Base-by-base conservation (phyloP, 2,329 filamentous ascomycete genomes). In the Claviceps monticola region DNA sequence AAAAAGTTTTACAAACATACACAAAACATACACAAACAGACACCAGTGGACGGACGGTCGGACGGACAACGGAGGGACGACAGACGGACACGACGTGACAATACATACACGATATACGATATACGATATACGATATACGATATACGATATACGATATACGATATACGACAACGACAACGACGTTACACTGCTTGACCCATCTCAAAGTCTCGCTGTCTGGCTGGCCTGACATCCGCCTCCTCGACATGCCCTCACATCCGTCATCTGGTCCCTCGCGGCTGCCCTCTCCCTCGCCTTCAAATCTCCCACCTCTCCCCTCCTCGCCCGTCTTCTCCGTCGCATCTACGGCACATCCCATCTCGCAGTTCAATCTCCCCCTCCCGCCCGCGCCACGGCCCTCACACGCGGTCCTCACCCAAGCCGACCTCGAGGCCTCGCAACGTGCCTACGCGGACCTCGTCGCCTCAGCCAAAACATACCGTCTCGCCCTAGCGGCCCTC, bases 311-410 rank as follows among this genome's bases (percentile, higher is more conserved):
- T 1, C 70, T 83, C n/a, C 80, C 80, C 5, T 67, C 67, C n/a
- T 83, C 79, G 17, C 80, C 80, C 41, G 75, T 79, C 23, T 82
- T 78, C 63, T 82, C 80, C 14, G 74, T 81, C 62, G 77, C 80
- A 53, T 82, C 79, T 42, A 83, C 80, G 17, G 71, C 79, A 37
- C 79, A 80, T 59, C 78, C 75, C 5, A 64, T 81, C 44, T 79
- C 78, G 6, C 68, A 75, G 34, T 81, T 76, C 66, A 76, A 73
- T 62, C 71, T 83, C 6, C 79, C 80, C 1, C 69, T 76, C 2
- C 80, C 80, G n/a, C 80, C 79, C 3, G 73, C 79, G 5, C 79
- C 79, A 2, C 73, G 71, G 34, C 71, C 77, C n/a, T 61, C 72
- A 16, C 74, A 82, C 59, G 72, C 79, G 54, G 72, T 84, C 50